Evolutionary conservation across 495 filamentous ascomycete genomes (phyloP).

Genomic region (Saxispiralis lemnorum): DNA sequence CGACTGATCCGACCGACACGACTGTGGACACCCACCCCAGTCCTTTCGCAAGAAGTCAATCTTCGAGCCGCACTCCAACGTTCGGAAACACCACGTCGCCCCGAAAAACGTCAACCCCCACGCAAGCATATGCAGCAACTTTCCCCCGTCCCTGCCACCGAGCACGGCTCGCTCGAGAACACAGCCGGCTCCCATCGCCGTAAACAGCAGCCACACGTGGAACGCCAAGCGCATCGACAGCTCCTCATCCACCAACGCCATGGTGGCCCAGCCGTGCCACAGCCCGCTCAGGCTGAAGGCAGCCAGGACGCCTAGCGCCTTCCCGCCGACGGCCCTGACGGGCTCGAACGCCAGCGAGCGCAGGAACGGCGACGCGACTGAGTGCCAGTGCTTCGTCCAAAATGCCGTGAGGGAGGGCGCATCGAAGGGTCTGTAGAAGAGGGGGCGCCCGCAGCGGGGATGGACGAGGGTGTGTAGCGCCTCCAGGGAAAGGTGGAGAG

Average conservation of each 20-base stretch:
- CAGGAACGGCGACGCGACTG: slow-evolving; percentile 3
- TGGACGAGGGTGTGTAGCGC: slow-evolving; percentile 5
- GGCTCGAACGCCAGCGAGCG: slow-evolving; percentile 6
- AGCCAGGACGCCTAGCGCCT: slow-evolving; percentile 3
- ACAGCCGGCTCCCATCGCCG: slow-evolving; percentile 1
- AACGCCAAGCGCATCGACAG: not conserved
- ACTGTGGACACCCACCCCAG: no score
- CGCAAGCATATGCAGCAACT: not conserved
- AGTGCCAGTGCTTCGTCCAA: slow-evolving; percentile 10
- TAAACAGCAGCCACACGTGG: slow-evolving; percentile 6
- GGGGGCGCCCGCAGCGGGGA: not conserved
- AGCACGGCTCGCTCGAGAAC: slow-evolving; percentile 1
- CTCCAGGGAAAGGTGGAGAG: slow-evolving; percentile 2
- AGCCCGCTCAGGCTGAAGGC: slow-evolving; percentile 6
- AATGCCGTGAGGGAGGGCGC: slow-evolving; percentile 5
- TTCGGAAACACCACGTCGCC: slow-evolving; percentile 2
- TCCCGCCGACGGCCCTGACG: not conserved
- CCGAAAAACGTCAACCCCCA: not conserved
- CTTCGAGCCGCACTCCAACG: not conserved
- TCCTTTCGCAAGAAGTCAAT: not conserved
- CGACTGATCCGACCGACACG: no score
- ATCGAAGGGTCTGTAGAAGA: slow-evolving; percentile 6
- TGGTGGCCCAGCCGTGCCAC: slow-evolving; percentile 8
- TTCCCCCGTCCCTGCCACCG: slow-evolving; percentile 3
- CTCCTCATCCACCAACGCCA: not conserved